These are phyloP conservation scores for Lyophyllum shimeji DNA, from an alignment of 768 basidiomycete genomes.

Conservation along the genomic window DNA sequence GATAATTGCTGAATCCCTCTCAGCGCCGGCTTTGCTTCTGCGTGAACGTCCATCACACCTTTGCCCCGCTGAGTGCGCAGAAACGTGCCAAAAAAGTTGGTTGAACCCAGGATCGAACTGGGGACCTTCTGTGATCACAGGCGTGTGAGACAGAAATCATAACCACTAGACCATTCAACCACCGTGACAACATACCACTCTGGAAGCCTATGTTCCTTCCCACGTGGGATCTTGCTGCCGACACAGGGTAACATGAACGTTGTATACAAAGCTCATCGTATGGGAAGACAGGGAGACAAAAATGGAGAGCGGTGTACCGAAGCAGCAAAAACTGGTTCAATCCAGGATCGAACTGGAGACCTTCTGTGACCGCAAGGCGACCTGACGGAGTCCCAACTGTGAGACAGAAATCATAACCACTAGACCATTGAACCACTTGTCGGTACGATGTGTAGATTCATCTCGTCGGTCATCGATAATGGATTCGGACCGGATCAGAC, in stretches of 20 bases:
- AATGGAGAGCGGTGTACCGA: neutral
- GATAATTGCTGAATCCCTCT: slow-evolving; percentile 9
- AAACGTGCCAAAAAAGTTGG: slow-evolving; percentile 29
- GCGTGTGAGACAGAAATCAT: slow-evolving; percentile 41
- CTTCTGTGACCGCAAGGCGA: slow-evolving; percentile 32
- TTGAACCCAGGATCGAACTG: slow-evolving; percentile 45
- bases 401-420: slow-evolving; percentile 40
- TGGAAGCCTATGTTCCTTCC: too few relatives aligned
- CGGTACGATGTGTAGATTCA: neutral
- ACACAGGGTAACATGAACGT: too few relatives aligned
- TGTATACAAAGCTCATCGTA: too few relatives aligned
- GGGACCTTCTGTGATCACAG: slow-evolving; percentile 38
- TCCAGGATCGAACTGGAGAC: slow-evolving; percentile 45
- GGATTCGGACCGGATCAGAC: too few relatives aligned
- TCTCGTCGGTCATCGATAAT: too few relatives aligned
- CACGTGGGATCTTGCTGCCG: too few relatives aligned
- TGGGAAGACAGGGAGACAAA: too few relatives aligned
- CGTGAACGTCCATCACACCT: too few relatives aligned
- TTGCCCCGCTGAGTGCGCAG: too few relatives aligned
- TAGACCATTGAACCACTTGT: slow-evolving; percentile 26
- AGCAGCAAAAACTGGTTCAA: slow-evolving; percentile 32
- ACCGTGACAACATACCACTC: too few relatives aligned
- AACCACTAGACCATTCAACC: slow-evolving; percentile 30
- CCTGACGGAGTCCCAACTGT: slow-evolving; percentile 19
- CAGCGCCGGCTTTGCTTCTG: neutral